Evolutionary conservation across 345 rosid species (phyloP), one percentile per base, ranked within the genome.

Genomic region (Eucalyptus pumila): DNA sequence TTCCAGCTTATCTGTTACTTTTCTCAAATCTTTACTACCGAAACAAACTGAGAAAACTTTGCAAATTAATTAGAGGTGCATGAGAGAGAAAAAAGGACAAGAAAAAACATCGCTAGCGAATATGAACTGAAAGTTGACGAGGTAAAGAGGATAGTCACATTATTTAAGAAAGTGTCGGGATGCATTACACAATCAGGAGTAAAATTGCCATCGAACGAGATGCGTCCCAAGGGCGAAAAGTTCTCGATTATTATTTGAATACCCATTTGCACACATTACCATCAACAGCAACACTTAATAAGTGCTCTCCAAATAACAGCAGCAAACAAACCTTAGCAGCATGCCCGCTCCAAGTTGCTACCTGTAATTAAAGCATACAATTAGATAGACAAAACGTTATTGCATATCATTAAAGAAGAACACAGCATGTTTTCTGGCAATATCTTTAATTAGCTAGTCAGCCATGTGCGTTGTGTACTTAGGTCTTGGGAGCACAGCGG

Each of bases 131-230:
- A n/a, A 67, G 76, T 67, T 15, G 40, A 2, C 16, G 23, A 67
- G 76, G 21, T 37, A 87, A 34, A 37, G 76, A 60, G 54, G 86
- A 83, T 26, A 42, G 80, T 91, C 88, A 97, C 99, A 97, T 97
- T 96, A 91, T 98, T 98, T 34, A 97, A 86, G 91, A 96, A 96
- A 89, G 98, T 98, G 89, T 98, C 98, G 26, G 99, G 99, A 87
- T 98, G 99, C 93, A 96, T 93, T 88, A 98, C 91, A 91, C 96
- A 95, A 26, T 93, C 91, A n/a, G 99, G 99, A 62, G 91, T 95
- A 89, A 95, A 97, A 30, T 92, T 92, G 52, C 89, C 92, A 89
- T 90, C 91, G 26, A 98, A 91, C 90, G 92, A 67, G 65, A 97
- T 91, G 88, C 94, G 96, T 26, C 96, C 98, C 91, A 92, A 17